Conservation (phyloP, 768 basidiomycete species). For the Clavulina sp. region DNA sequence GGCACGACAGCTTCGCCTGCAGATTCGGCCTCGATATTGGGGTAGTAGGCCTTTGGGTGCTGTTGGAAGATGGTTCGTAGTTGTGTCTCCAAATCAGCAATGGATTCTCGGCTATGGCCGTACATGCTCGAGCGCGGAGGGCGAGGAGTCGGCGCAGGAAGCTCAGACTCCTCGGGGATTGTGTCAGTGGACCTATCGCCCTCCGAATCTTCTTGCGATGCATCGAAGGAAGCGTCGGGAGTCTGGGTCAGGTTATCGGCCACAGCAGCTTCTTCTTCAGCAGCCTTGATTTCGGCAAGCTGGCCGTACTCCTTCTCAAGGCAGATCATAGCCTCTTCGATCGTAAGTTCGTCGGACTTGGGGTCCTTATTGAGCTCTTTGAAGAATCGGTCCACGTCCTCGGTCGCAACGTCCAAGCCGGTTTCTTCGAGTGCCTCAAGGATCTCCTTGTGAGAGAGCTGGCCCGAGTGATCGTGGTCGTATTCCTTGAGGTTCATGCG, state of each 20-base stretch:
- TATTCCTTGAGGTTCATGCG: neutral
- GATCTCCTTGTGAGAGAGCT: constrained; percentile 57
- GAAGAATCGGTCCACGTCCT: constrained; percentile 74
- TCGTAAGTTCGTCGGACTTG: constrained; percentile 48
- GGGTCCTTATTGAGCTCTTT: constrained; percentile 45
- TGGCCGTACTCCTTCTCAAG: constrained; percentile 61
- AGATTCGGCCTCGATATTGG: neutral
- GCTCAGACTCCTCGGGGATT: too few relatives aligned
- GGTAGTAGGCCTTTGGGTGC: neutral
- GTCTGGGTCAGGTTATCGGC: neutral
- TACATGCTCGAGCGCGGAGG: neutral
- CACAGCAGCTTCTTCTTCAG: neutral
- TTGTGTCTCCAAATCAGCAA: neutral
- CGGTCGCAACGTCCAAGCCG: constrained; percentile 67
- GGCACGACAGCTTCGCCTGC: neutral
- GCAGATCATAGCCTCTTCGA: constrained; percentile 63
- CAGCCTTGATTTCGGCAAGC: neutral
- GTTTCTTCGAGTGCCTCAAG: constrained; percentile 93
- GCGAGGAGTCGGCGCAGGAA: too few relatives aligned
- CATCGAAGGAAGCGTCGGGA: neutral
- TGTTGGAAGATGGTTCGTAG: neutral
- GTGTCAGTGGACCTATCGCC: neutral
- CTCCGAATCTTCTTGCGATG: neutral
- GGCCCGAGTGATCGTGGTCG: neutral
- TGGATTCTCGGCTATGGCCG: neutral